Base-by-base conservation (phyloP, 176 grass and related monocot genomes). In the Urochloa ruziziensis region DNA sequence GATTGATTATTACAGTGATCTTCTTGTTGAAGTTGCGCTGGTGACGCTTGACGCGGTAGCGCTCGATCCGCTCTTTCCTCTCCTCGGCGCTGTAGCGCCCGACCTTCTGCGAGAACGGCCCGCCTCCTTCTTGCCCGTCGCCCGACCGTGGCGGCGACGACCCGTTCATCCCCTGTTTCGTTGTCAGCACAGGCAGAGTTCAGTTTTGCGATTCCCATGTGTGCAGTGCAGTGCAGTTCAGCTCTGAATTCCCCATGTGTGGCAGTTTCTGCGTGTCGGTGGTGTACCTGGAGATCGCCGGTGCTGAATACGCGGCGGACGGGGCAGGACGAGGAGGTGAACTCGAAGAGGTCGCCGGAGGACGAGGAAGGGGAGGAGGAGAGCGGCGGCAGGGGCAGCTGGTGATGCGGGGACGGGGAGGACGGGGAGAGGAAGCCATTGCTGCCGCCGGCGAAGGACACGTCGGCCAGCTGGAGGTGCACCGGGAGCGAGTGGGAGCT, bases 11-110 rank as follows among this genome's bases (percentile, higher is more conserved):
- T 91, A 98, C 95, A 57, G 92, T 98, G 84, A 98, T 98, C 56
- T 98, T 98, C 79, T 95, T 98, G 48, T 93, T 90, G 80, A 98
- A 98, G 30, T 98, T 98, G 0, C 95, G 62, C 43, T 94, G 95
- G 16, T 90, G 70, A 0, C 95, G 86, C 59, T 95, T 98, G 14
- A 78, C 52, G 23, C 89, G 84, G 46, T 98, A 98, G 15, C 92
- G 65, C 52, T 91, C 86, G 21, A 98, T 88, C 84, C 86, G 75
- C 61, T 95, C 92, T 62, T 91, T 98, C 75, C 91, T 81, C 72
- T 93, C 90, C 75, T 93, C 92, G 0, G 95, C 79, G 72, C 82
- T 95, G 86, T 93, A 98, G 8, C 89, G 78, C 6, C 78, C 86
- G 1, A 87, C 92, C 79, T 89, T 95, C 72, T 77, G 83, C 6